phyloP scores from a whole-genome alignment of 495 filamentous ascomycete genomes.

The Penicillium longicatenatum region DNA sequence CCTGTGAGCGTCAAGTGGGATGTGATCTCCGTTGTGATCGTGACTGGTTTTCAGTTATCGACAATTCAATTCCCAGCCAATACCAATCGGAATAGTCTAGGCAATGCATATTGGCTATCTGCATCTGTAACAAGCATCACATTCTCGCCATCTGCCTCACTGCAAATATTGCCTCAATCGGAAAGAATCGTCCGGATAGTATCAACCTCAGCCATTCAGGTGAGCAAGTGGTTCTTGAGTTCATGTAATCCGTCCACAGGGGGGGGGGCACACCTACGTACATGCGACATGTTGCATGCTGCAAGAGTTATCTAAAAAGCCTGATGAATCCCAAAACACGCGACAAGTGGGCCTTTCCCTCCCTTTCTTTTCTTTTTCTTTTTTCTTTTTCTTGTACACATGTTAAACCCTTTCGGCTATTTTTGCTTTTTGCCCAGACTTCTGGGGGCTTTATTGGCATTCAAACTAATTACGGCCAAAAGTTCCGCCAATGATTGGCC shows the following conservation, averaged over 20 bases:
- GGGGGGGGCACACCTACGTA: not conserved
- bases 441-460: not conserved
- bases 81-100: not conserved
- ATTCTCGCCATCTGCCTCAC: not conserved
- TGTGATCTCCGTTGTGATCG: not conserved
- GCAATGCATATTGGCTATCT: constrained; percentile 5
- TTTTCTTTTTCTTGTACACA: not conserved
- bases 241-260: not conserved
- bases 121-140: constrained; percentile 1
- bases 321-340: constrained; percentile 10
- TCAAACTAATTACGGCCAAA: not conserved
- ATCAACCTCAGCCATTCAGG: constrained; percentile 16
- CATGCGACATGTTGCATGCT: not conserved
- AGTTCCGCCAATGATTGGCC: not conserved
- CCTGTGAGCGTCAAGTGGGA: not conserved
- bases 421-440: constrained; percentile 2
- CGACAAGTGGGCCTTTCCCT: constrained; percentile 15
- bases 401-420: not conserved
- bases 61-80: constrained; percentile 7
- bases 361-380: not conserved
- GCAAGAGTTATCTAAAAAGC: constrained; percentile 1
- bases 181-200: constrained; percentile 16
- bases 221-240: constrained; percentile 6
- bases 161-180: constrained; percentile 18
- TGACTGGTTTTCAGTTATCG: not conserved